These are phyloP conservation scores for Leersia perrieri DNA, from an alignment of 176 grass and related monocot species.

Conservation along the genomic window DNA sequence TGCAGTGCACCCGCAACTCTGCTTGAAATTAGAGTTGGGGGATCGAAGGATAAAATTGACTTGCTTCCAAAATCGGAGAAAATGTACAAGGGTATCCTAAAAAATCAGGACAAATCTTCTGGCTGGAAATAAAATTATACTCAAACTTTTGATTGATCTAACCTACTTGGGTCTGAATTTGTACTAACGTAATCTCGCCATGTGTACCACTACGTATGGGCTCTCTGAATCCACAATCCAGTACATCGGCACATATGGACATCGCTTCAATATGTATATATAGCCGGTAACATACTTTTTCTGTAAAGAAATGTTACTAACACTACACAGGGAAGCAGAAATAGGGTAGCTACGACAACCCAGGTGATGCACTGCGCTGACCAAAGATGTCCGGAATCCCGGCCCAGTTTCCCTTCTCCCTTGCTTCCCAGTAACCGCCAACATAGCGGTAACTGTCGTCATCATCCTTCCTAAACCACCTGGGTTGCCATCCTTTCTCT, in stretches of 20 bases:
- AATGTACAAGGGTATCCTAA: not conserved
- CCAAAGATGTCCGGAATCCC: conserved; percentile 77
- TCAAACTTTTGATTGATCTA: not conserved
- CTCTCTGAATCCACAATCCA: conserved; percentile 22
- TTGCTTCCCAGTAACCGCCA: conserved; percentile 98
- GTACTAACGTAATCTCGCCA: conserved; percentile 12
- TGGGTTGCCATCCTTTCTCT: conserved; percentile 91
- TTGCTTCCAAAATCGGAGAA: too few species aligned
- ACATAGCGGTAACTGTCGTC: conserved; percentile 70
- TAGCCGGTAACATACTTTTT: conserved; percentile 8
- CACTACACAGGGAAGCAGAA: conserved; percentile 11
- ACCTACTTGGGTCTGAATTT: conserved; percentile 3
- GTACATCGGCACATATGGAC: conserved; percentile 21
- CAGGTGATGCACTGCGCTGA: conserved; percentile 36
- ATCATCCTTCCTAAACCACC: conserved; percentile 86
- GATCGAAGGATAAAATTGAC: too few species aligned
- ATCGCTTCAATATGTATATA: conserved; percentile 17
- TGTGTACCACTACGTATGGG: not conserved
- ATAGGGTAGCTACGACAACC: conserved; percentile 30
- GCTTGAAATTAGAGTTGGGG: too few species aligned
- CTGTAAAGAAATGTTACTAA: conserved; percentile 14
- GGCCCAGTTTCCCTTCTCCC: conserved; percentile 65
- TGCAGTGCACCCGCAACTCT: too few species aligned
- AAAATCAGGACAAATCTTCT: not conserved
- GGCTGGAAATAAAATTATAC: not conserved